phyloP scores from a whole-genome alignment of 2,329 filamentous ascomycete genomes.

The Microdochium nivale region DNA sequence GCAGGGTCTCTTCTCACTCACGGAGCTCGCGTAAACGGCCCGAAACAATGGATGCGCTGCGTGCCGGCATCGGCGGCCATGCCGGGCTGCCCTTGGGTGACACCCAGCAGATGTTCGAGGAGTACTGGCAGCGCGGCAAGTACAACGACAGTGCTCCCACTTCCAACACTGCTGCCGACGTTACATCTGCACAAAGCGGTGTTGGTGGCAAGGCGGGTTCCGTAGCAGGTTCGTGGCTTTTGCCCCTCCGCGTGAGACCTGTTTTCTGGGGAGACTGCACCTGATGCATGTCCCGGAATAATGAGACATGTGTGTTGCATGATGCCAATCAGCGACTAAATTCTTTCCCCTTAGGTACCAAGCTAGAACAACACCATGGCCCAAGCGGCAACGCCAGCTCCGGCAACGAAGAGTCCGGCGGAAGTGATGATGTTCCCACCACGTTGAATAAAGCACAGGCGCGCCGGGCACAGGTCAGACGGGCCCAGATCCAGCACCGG shows the following conservation, averaged over 20 bases:
- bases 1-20: no score
- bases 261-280: no score
- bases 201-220: no score
- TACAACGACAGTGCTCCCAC: background rate
- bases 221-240: no score
- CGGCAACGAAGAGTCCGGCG: constrained; percentile 2
- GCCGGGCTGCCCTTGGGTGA: background rate
- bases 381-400: constrained; percentile 3
- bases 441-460: constrained; percentile 31
- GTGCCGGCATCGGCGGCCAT: background rate
- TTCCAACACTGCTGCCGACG: no score
- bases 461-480: constrained; percentile 42
- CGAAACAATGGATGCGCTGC: background rate
- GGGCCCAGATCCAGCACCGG: constrained; percentile 45
- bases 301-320: no score
- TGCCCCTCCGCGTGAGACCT: no score
- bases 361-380: background rate
- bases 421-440: background rate
- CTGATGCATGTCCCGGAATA: no score
- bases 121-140: constrained; percentile 6
- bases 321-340: no score
- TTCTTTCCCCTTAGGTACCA: background rate
- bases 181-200: no score
- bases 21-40: no score
- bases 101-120: constrained; percentile 2